Evolutionary conservation across 768 basidiomycete species (phyloP).

Genomic region (Suillus decipiens): DNA sequence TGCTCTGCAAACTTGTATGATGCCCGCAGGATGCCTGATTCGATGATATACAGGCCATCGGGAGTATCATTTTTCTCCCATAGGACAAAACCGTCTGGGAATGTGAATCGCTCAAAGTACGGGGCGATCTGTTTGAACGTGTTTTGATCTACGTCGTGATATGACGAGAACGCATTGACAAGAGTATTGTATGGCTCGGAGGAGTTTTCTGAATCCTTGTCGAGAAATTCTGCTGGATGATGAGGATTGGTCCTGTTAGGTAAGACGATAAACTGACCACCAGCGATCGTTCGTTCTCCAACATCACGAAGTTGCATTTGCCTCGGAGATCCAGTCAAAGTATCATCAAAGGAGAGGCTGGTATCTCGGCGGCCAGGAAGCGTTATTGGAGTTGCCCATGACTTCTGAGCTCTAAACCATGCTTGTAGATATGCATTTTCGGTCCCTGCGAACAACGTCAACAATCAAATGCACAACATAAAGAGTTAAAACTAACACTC

Average conservation of each 20-base stretch:
- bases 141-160: conserved; percentile 54
- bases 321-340: conserved; percentile 61
- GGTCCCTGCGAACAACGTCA: conserved; percentile 58
- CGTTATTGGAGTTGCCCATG: conserved; percentile 48
- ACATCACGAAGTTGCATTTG: conserved; percentile 67
- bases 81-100: conserved; percentile 60
- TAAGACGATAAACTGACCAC: conserved; percentile 39
- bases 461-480: conserved; percentile 7
- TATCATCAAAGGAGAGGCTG: conserved; percentile 46
- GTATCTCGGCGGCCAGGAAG: conserved; percentile 60
- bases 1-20: conserved; percentile 78
- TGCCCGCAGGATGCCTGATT: conserved; percentile 83
- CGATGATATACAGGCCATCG: conserved; percentile 87
- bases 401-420: conserved; percentile 71
- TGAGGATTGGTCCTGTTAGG: conserved; percentile 3
- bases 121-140: conserved; percentile 63
- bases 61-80: conserved; percentile 79
- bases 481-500: conserved; percentile 62
- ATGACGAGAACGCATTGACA: conserved; percentile 77
- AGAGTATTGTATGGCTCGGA: conserved; percentile 75
- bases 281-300: conserved; percentile 69
- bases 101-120: conserved; percentile 67
- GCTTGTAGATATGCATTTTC: conserved; percentile 90
- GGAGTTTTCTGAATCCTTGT: conserved; percentile 31
- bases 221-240: conserved; percentile 24